Conservation (phyloP, 441 rosid species). For the Adansonia grandidieri region DNA sequence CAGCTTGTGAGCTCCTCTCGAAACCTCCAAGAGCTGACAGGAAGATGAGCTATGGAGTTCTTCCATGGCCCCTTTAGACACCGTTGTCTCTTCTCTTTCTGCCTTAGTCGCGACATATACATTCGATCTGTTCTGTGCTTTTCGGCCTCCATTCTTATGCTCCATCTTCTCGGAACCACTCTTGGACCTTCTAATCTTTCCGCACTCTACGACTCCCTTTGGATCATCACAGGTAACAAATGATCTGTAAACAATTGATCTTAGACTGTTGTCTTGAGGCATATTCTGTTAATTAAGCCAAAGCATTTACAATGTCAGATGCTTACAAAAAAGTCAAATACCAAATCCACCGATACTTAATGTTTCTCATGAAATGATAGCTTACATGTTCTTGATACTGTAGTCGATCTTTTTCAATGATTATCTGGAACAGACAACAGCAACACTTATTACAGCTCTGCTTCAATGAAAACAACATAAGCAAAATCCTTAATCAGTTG, state of each 20-base stretch:
- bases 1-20: constrained; percentile 81
- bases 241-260: constrained; percentile 72
- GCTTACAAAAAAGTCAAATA: constrained; percentile 19
- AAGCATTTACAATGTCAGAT: constrained; percentile 39
- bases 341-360: constrained; percentile 20
- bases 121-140: constrained; percentile 33
- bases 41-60: constrained; percentile 45
- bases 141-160: constrained; percentile 36
- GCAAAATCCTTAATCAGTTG: constrained; percentile 32
- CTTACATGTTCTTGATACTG: constrained; percentile 28
- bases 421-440: constrained; percentile 28
- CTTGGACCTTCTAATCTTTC: constrained; percentile 68
- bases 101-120: constrained; percentile 29
- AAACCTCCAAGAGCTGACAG: constrained; percentile 76
- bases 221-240: constrained; percentile 87
- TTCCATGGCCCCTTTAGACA: constrained; percentile 32
- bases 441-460: constrained; percentile 29
- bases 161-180: constrained; percentile 48
- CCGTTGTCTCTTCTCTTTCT: constrained; percentile 41
- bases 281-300: constrained; percentile 47
- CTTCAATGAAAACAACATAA: constrained; percentile 15
- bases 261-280: constrained; percentile 57
- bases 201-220: constrained; percentile 80
- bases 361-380: constrained; percentile 18
- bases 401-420: constrained; percentile 23